phyloP scores from a whole-genome alignment of 2,329 filamentous ascomycete species.

The Fusarium compactum region DNA sequence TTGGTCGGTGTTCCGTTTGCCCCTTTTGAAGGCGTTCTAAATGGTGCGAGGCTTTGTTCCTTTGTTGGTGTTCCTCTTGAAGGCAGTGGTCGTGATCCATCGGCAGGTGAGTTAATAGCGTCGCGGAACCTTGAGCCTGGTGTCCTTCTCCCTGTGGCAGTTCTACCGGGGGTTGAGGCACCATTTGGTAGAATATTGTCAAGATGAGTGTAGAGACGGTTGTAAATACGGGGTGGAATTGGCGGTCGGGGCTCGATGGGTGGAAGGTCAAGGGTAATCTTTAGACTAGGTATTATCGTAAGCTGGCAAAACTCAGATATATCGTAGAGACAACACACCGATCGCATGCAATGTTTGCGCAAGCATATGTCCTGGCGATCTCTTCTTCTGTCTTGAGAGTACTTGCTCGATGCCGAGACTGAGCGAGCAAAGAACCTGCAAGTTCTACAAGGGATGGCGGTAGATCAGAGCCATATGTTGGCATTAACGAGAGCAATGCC shows the following conservation, averaged over 20 bases:
- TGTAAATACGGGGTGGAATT: constrained; percentile 83
- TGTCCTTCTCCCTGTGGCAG: constrained; percentile 50
- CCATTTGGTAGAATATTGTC: constrained; percentile 74
- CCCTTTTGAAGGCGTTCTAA: constrained; percentile 53
- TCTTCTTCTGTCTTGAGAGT: constrained; percentile 88
- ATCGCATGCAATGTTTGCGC: constrained; percentile 90
- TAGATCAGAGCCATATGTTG: constrained; percentile 75
- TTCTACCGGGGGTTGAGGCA: constrained; percentile 49
- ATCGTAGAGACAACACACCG: constrained; percentile 62
- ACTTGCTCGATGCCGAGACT: constrained; percentile 81
- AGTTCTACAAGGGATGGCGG: constrained; percentile 78
- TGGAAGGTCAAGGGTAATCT: constrained; percentile 80
- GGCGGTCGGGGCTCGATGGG: constrained; percentile 81
- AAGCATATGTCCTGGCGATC: constrained; percentile 85
- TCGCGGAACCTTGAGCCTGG: constrained; percentile 51
- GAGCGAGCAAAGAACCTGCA: constrained; percentile 79
- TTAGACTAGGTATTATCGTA: constrained; percentile 67
- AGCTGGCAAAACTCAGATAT: neutral
- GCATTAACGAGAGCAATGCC: constrained; percentile 78
- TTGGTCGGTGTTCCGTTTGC: constrained; percentile 56
- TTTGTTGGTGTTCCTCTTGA: constrained; percentile 62
- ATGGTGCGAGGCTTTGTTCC: constrained; percentile 58
- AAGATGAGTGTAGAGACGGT: constrained; percentile 84
- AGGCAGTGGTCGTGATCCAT: constrained; percentile 51
- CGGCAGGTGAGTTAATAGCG: constrained; percentile 43